These are phyloP conservation scores for Talaromyces atroroseus DNA, from an alignment of 2,329 filamentous ascomycete genomes.

Conservation along the genomic window DNA sequence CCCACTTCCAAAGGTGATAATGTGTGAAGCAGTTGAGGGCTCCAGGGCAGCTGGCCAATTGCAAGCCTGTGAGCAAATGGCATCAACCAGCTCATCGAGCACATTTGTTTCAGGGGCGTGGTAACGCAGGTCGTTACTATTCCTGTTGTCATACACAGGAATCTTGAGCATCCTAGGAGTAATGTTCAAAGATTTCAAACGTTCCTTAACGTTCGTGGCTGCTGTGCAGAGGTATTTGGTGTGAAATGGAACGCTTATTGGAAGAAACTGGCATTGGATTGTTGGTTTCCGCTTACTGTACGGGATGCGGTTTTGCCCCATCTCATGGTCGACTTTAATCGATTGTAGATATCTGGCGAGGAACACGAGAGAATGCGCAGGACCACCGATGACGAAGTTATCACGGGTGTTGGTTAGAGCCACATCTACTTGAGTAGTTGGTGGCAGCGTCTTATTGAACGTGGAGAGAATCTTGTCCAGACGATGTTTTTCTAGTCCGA, in stretches of 20 bases:
- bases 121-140: conserved; percentile 23
- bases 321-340: conserved; percentile 63
- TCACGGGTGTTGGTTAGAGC: conserved; percentile 94
- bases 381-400: conserved; percentile 94
- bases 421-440: conserved; percentile 87
- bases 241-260: conserved; percentile 1
- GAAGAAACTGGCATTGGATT: conserved; percentile 1
- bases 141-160: conserved; percentile 29
- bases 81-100: conserved; percentile 6
- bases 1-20: conserved; percentile 1
- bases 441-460: conserved; percentile 42
- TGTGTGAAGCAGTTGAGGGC: neutral
- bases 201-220: conserved; percentile 12
- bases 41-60: conserved; percentile 16
- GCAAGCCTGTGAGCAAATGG: conserved; percentile 14
- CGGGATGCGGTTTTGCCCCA: neutral
- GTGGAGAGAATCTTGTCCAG: neutral
- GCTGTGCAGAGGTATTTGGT: neutral
- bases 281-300: neutral
- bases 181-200: conserved; percentile 14
- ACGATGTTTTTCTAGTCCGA: neutral
- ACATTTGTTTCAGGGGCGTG: neutral
- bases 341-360: conserved; percentile 73
- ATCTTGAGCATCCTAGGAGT: conserved; percentile 18
- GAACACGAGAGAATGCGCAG: conserved; percentile 91